Percentiles rank a stretch among this genome's conserved stretches.
These are phyloP conservation scores for Cryptococcus sp. DNA, from an alignment of 1,284 basidiomycete species.

Conservation along the genomic window DNA sequence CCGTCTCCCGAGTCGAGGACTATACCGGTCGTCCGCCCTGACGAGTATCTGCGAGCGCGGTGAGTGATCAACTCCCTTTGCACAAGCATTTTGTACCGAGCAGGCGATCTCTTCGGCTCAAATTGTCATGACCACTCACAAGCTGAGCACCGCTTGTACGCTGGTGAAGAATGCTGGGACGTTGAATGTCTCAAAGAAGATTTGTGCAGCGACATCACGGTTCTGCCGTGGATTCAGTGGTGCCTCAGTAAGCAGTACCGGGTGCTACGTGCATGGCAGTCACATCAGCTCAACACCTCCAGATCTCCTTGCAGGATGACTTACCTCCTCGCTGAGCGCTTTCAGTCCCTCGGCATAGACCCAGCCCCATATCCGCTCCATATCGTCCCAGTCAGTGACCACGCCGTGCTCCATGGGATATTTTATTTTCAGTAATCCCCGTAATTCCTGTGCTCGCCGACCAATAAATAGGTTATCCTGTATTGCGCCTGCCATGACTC, in stretches of 20 bases:
- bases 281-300: background rate
- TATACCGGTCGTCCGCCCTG: constrained; percentile 97
- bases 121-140: constrained; percentile 61
- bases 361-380: constrained; percentile 98
- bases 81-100: background rate
- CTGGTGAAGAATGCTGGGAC: constrained; percentile 96
- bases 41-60: constrained; percentile 75
- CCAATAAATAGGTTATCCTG: constrained; percentile 82
- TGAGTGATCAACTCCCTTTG: background rate
- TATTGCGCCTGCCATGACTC: constrained; percentile 86
- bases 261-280: constrained; percentile 65
- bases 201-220: constrained; percentile 91
- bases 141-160: constrained; percentile 92
- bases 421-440: constrained; percentile 92
- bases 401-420: constrained; percentile 98
- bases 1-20: constrained; percentile 99
- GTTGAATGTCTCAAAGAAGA: constrained; percentile 99
- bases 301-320: constrained; percentile 29
- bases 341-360: constrained; percentile 93
- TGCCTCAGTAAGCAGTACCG: constrained; percentile 91
- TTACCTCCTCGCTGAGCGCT: constrained; percentile 91
- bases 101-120: background rate
- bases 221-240: constrained; percentile 93
- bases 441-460: constrained; percentile 85
- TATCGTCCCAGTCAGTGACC: constrained; percentile 92